phyloP scores from a whole-genome alignment of 495 filamentous ascomycete species.

The Penicillium nucicola region DNA sequence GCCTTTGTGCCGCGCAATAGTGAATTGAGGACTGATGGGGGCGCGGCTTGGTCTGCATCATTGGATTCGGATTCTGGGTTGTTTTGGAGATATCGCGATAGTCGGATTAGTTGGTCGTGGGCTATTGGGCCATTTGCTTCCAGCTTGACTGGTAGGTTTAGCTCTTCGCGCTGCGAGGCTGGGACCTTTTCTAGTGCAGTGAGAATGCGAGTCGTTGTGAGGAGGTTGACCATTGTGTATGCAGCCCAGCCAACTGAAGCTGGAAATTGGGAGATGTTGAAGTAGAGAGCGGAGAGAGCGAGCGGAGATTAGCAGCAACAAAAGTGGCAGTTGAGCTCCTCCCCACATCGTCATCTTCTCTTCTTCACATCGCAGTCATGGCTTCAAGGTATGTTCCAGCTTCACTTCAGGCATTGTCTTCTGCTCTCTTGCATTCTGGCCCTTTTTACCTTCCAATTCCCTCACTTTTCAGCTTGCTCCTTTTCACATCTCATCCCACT shows the following conservation, averaged over 20 bases:
- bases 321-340: slow-evolving; percentile 18
- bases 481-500: neutral
- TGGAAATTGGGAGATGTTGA: no score
- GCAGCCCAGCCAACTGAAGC: neutral
- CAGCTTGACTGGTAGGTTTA: slow-evolving; percentile 36
- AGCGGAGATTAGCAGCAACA: slow-evolving; percentile 14
- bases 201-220: slow-evolving; percentile 67
- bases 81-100: slow-evolving; percentile 54
- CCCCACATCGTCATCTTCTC: slow-evolving; percentile 25
- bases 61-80: slow-evolving; percentile 12
- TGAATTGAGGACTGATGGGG: slow-evolving; percentile 49
- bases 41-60: neutral
- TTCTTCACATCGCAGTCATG: slow-evolving; percentile 18
- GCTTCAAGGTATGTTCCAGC: neutral
- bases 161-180: slow-evolving; percentile 22
- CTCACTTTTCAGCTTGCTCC: neutral
- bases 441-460: no score
- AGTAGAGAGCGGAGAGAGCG: slow-evolving; percentile 11
- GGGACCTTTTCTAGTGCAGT: slow-evolving; percentile 54
- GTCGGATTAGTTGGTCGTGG: slow-evolving; percentile 69
- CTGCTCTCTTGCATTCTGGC: no score
- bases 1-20: slow-evolving; percentile 70
- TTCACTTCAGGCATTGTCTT: no score
- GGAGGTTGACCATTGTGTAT: slow-evolving; percentile 69
- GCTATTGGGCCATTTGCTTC: slow-evolving; percentile 68